Base-by-base conservation (phyloP, 148 eudicot genomes). In the Tetragonia tetragonoides region DNA sequence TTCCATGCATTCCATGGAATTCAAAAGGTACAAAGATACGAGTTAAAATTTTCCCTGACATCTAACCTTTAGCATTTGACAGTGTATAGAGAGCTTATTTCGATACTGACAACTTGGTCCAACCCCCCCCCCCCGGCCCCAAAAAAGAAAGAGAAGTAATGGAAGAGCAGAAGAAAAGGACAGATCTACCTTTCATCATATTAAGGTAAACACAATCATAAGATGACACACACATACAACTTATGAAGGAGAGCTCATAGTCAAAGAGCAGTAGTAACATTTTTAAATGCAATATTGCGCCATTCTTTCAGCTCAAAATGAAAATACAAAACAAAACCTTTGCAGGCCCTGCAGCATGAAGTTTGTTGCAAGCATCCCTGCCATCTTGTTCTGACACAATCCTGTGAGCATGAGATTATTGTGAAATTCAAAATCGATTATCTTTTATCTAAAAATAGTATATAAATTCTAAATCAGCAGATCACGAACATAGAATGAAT, bases 321-420 rank as follows among this genome's bases (percentile, higher is more conserved):
- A 20, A 56, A 23, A 24, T 64, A 10, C 17, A 39, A 34, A 37
- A 66, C 18, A 66, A 23, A 66, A 91, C 95, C 92, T 91, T 91
- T 72, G 85, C 74, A 70, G 92, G 95, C 64, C 95, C 95, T 84
- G 92, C 92, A 81, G 91, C 89, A 86, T 91, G 95, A 78, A 91
- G 85, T 82, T 82, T 78, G 73, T 87, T 89, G 81, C 95, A 91
- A 66, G 91, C 95, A 78, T 87, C 87, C 75, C 86, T 83, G 16
- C 95, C 95, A 78, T 89, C 95, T 84, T 85, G 73, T 75, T 91
- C 92, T 72, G 90, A 86, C 56, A 75, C 76, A 77, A 95, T 91
- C 86, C 99, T 95, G 91, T 57, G 18, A 75, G 79, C 83, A 65
- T 68, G 67, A 81, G 70, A 79, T 71, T 75, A 54, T 72, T 39